These are phyloP conservation scores for Cryptococcus wingfieldii DNA, from an alignment of 1,284 basidiomycete species.

Conservation along the genomic window DNA sequence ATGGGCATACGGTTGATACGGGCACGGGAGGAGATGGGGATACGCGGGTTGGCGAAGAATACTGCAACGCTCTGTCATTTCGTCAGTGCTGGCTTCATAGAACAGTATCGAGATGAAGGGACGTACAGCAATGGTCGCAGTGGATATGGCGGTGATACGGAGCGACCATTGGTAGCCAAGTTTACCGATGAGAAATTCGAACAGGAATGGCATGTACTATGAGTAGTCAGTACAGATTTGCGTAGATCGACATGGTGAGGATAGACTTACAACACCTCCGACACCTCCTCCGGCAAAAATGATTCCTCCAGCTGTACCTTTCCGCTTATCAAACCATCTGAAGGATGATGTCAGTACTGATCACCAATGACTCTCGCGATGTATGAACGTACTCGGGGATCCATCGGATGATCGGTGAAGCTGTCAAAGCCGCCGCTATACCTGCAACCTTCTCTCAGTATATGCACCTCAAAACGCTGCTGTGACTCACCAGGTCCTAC, in stretches of 20 bases:
- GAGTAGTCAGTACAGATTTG: background rate
- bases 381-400: constrained; percentile 19
- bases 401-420: constrained; percentile 24
- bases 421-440: constrained; percentile 16
- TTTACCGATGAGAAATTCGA: constrained; percentile 13
- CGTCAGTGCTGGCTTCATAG: background rate
- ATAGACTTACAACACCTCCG: constrained; percentile 18
- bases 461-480: too few species aligned
- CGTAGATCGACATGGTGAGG: too few species aligned
- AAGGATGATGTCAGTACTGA: too few species aligned
- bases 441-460: constrained; percentile 4
- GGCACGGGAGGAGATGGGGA: constrained; percentile 14
- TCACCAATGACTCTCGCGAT: background rate
- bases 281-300: constrained; percentile 25
- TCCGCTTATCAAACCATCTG: constrained; percentile 26
- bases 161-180: constrained; percentile 21
- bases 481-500: too few species aligned
- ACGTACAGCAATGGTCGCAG: constrained; percentile 17
- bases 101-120: background rate
- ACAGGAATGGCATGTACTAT: constrained; percentile 23
- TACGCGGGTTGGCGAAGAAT: constrained; percentile 19
- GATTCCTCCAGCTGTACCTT: constrained; percentile 18
- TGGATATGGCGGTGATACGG: constrained; percentile 14
- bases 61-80: constrained; percentile 15
- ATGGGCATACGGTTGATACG: constrained; percentile 13